Evolutionary conservation across 176 grass and related monocot genomes (phyloP), one percentile per base, ranked within the genome.

Genomic region (Ampelocalamus luodianensis): DNA sequence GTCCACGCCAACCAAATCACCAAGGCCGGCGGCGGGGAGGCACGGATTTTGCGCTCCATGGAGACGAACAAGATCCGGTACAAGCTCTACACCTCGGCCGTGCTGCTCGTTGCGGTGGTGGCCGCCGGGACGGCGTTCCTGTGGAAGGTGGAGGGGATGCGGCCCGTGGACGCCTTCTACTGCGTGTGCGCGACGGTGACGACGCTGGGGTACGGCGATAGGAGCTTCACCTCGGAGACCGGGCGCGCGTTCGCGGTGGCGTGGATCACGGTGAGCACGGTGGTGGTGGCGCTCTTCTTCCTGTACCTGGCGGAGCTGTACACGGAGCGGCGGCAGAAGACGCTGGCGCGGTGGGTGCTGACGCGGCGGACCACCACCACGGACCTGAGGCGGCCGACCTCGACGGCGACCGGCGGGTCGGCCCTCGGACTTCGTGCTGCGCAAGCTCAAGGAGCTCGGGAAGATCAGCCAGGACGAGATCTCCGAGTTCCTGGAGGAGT

Each of bases 381-480:
- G 0, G 94, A 93, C 79, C 81, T 95, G 69, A 92, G 74, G 93
- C 93, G 18, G 93, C 93, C 26, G 90, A 93, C 77, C 10, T 95
- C 26, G 82, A 96, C 60, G 75, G 87, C 0, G 90, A 85, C 58
- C 70, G 29, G 11, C 68, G 76, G 8, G 87, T 95, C 17, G 68
- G 88, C 14, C 92, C 49, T 83, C 94, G 0, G 94, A 96, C 7
- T 96, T 91, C 49, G 86, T 82, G 49, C 18, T 96, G 53, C 87
- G 86, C 87, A 96, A 96, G 68, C 84, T 96, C 1, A 96, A 93
- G 84, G 91, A 96, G 86, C 88, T 96, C 22, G 88, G 87, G 5
- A 91, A 89, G 89, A 88, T 96, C 32, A 81, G 60, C 46, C 84
- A 93, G 72, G 86, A 93, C 6, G 91, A 96, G 17, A 77, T 96